Conservation (phyloP, 202 grass and related monocot species). For the Eragrostis tef region DNA sequence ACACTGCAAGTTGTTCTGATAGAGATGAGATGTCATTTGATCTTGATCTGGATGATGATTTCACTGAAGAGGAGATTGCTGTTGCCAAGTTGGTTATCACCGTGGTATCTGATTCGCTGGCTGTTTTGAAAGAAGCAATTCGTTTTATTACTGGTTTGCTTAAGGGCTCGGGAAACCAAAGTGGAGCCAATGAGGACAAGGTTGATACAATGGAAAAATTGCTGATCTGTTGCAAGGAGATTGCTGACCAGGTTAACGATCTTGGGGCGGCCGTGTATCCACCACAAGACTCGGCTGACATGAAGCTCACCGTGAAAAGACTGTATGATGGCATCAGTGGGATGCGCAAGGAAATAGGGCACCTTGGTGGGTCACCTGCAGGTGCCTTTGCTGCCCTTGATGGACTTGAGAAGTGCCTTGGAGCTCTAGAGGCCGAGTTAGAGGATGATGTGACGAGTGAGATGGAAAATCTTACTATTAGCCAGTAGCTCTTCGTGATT, state of each 20-base stretch:
- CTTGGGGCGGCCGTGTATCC: slow-evolving; percentile 80
- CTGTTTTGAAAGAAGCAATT: slow-evolving; percentile 78
- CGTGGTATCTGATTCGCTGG: slow-evolving; percentile 62
- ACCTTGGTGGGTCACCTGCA: slow-evolving; percentile 55
- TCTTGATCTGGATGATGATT: slow-evolving; percentile 67
- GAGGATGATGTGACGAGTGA: slow-evolving; percentile 53
- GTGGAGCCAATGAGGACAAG: slow-evolving; percentile 46
- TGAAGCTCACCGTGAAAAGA: slow-evolving; percentile 55
- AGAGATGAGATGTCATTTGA: slow-evolving; percentile 58
- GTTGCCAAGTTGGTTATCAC: slow-evolving; percentile 58
- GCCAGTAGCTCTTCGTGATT: slow-evolving; percentile 3
- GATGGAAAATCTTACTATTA: slow-evolving; percentile 56
- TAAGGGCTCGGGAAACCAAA: slow-evolving; percentile 52
- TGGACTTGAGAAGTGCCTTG: slow-evolving; percentile 63
- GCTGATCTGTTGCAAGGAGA: slow-evolving; percentile 64
- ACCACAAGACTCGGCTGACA: slow-evolving; percentile 70
- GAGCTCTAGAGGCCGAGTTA: slow-evolving; percentile 57
- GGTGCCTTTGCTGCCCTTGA: slow-evolving; percentile 52
- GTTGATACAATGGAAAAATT: slow-evolving; percentile 84
- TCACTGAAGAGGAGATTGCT: slow-evolving; percentile 70
- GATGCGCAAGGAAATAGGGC: slow-evolving; percentile 59
- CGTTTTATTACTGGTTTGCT: slow-evolving; percentile 82
- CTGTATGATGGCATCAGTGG: slow-evolving; percentile 39
- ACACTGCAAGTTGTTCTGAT: slow-evolving; percentile 49
- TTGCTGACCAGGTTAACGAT: slow-evolving; percentile 73